Conservation (phyloP, 1,284 basidiomycete species). For the Puccinia polysora region DNA sequence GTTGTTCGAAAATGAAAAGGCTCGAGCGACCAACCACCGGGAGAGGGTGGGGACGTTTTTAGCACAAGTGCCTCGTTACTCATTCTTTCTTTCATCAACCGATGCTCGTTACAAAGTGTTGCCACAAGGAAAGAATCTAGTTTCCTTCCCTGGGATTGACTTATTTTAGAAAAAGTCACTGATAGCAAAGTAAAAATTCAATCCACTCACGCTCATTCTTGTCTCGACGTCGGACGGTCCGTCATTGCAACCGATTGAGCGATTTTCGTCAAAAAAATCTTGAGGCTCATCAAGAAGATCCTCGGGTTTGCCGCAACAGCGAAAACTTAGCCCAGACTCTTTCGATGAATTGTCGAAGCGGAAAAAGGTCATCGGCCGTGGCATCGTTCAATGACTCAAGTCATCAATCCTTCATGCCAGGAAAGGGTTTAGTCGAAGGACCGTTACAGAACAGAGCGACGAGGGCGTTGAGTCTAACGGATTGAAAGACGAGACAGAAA, state of each 20-base stretch:
- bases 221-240: background rate
- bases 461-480: background rate
- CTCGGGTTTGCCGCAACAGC: constrained; percentile 29
- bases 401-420: constrained; percentile 19
- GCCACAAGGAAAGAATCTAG: constrained; percentile 29
- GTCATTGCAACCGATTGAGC: background rate
- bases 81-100: constrained; percentile 15
- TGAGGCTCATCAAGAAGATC: constrained; percentile 19
- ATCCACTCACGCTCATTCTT: constrained; percentile 12
- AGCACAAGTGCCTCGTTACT: background rate
- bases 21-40: constrained; percentile 7
- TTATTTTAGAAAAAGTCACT: background rate
- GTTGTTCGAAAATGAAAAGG: constrained; percentile 11
- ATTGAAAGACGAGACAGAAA: too few relatives aligned
- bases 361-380: constrained; percentile 27
- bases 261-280: constrained; percentile 4
- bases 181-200: background rate
- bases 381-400: constrained; percentile 22
- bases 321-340: constrained; percentile 34
- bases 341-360: constrained; percentile 35
- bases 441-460: constrained; percentile 11
- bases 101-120: constrained; percentile 25
- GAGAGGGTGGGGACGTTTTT: background rate
- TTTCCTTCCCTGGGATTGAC: background rate
- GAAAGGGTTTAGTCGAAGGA: constrained; percentile 15